phyloP scores from a whole-genome alignment of 495 filamentous ascomycete species.

The Pyrenopolyporus hunteri region DNA sequence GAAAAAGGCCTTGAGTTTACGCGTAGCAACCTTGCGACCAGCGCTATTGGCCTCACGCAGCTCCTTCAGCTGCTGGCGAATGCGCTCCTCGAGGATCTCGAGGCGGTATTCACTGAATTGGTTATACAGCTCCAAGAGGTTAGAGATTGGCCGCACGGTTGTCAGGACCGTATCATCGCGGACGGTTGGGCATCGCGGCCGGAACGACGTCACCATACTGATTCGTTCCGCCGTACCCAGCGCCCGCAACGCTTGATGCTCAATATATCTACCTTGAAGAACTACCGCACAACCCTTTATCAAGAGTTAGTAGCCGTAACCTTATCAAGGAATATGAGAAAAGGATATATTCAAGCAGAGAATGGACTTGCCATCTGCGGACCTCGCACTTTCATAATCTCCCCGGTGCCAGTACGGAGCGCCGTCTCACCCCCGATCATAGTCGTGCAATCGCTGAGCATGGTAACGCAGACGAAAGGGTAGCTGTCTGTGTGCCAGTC shows the following conservation, averaged over 20 bases:
- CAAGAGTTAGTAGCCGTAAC: conserved; percentile 3
- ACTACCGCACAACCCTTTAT: conserved; percentile 69
- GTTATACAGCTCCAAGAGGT: conserved; percentile 71
- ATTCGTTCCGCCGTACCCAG: conserved; percentile 70
- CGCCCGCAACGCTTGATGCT: conserved; percentile 70
- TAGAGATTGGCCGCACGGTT: conserved; percentile 68
- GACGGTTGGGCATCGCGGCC: conserved; percentile 62
- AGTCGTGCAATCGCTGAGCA: conserved; percentile 72
- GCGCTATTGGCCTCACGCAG: conserved; percentile 53
- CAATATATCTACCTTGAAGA: conserved; percentile 74
- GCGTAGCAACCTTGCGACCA: conserved; percentile 50
- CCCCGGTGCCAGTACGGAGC: conserved; percentile 63
- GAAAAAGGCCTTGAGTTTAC: conserved; percentile 54
- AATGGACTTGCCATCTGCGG: conserved; percentile 66
- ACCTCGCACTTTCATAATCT: conserved; percentile 70
- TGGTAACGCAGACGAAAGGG: conserved; percentile 77
- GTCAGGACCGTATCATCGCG: conserved; percentile 71
- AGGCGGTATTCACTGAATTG: conserved; percentile 74
- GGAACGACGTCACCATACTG: conserved; percentile 76
- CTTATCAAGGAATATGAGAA: not conserved
- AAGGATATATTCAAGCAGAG: not conserved
- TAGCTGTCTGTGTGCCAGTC: conserved; percentile 79
- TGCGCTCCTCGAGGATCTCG: conserved; percentile 69
- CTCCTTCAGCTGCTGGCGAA: conserved; percentile 52
- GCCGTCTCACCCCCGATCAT: conserved; percentile 80